phyloP scores from a whole-genome alignment of 352 stramenopile genomes.

The Globisporangium spiculum region DNA sequence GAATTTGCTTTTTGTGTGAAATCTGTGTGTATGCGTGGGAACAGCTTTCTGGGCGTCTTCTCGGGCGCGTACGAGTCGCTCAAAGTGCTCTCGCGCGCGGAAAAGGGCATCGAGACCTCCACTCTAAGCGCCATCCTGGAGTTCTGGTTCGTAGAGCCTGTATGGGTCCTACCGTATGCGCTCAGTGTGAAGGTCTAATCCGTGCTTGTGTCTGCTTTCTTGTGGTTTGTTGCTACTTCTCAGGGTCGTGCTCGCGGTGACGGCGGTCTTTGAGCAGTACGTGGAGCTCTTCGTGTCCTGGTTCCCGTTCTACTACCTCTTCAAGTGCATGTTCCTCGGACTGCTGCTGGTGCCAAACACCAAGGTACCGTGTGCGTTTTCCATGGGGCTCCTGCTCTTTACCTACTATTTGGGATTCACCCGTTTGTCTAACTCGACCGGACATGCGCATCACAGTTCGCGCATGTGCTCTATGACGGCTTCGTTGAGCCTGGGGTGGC shows the following conservation, averaged over 20 bases:
- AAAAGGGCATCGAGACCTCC: constrained; percentile 50
- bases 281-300: constrained; percentile 67
- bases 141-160: constrained; percentile 39
- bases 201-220: not conserved
- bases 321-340: constrained; percentile 60
- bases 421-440: not conserved
- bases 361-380: constrained; percentile 28
- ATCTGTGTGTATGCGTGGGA: not conserved
- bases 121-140: constrained; percentile 53
- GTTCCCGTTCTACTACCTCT: constrained; percentile 78
- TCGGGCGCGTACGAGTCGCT: constrained; percentile 68
- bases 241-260: constrained; percentile 59
- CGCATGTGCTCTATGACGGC: constrained; percentile 60
- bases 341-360: constrained; percentile 57
- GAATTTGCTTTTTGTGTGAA: not conserved
- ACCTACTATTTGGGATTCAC: not conserved
- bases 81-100: constrained; percentile 55
- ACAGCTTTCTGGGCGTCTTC: constrained; percentile 54
- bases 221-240: not conserved
- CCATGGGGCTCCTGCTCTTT: not conserved
- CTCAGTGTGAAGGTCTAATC: not conserved
- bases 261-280: constrained; percentile 63
- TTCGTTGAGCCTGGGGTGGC: constrained; percentile 52
- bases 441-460: constrained; percentile 27
- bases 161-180: not conserved